Base-by-base conservation (phyloP, 768 basidiomycete species). In the Calocybe cyanea region DNA sequence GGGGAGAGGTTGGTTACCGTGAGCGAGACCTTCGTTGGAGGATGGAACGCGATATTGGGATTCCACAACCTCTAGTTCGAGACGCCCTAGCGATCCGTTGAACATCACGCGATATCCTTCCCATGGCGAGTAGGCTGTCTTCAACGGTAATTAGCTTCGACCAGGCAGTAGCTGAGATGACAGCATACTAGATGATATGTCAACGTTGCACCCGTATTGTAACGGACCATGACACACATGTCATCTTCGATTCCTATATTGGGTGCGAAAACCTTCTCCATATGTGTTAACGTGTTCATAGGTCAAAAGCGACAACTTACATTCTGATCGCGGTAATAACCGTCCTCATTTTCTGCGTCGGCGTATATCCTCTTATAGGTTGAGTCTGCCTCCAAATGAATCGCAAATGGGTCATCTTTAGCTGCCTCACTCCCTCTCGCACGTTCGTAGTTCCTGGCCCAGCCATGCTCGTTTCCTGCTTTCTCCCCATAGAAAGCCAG, bases 21-120 rank as follows among this genome's bases (percentile, higher is more conserved):
- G 69, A 34, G 66, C 62, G 10, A 67, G 53, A 3, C 67, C 69
- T 19, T 64, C 60, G 5, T 50, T 58, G 11, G 61, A 63, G 0
- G 53, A 50, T 11, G 61, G 63, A 14, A 64, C 52, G 2, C 68
- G 65, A 50, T 58, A 68, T 44, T 63, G 55, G 13, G 66, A 70
- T 52, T 78, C 76, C 25, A 76, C 73, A 25, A 76, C 74, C 47
- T 72, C 71, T 13, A 76, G 65, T 60, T 78, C 76, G 4, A 76
- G 68, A 13, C 76, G 68, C 7, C 76, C 75, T 14, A 66, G 63
- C n/a, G 69, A 70, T 3, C 75, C 74, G 57, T 77, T 76, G 63
- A 76, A 75, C 69, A 73, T 73, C 38, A 77, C 74, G 43, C 66
- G 64, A 52, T 77, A 77, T 5, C 75, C 75, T 55, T 72, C 69